phyloP scores from a whole-genome alignment of 495 filamentous ascomycete genomes.

The Venustampulla echinocandica region DNA sequence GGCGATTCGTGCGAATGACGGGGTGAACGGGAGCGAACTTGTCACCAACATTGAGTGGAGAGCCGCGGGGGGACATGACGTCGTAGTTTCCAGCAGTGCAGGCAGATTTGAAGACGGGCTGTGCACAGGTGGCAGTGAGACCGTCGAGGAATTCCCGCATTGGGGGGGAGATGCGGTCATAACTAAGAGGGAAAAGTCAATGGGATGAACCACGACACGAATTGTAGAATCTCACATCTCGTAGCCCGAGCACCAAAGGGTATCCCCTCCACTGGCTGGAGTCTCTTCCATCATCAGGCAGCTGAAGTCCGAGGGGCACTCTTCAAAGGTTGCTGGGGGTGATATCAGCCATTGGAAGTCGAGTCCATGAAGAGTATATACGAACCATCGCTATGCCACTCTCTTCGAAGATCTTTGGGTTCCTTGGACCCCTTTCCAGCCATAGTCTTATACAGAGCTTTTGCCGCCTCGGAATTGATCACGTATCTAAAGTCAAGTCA shows the following conservation, averaged over 20 bases:
- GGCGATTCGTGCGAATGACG: slow-evolving; percentile 39
- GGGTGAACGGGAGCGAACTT: slow-evolving; percentile 34
- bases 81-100: slow-evolving; percentile 31
- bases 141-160: slow-evolving; percentile 29
- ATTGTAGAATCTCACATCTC: slow-evolving; percentile 23
- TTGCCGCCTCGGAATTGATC: slow-evolving; percentile 37
- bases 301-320: slow-evolving; percentile 32
- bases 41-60: slow-evolving; percentile 30
- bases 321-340: slow-evolving; percentile 27
- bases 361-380: slow-evolving; percentile 2
- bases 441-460: slow-evolving; percentile 38
- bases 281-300: slow-evolving; percentile 34
- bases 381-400: slow-evolving; percentile 39
- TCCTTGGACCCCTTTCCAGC: slow-evolving; percentile 21
- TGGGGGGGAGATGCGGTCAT: slow-evolving; percentile 29
- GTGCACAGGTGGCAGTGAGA: slow-evolving; percentile 34
- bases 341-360: neutral
- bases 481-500: slow-evolving; percentile 27
- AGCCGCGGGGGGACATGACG: slow-evolving; percentile 32
- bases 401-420: slow-evolving; percentile 30
- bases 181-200: slow-evolving; percentile 4
- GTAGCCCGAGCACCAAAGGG: slow-evolving; percentile 38
- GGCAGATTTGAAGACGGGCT: slow-evolving; percentile 32
- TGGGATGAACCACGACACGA: neutral
- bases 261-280: slow-evolving; percentile 34